phyloP scores from a whole-genome alignment of 352 stramenopile genomes.

The Phytophthora ramorum region DNA sequence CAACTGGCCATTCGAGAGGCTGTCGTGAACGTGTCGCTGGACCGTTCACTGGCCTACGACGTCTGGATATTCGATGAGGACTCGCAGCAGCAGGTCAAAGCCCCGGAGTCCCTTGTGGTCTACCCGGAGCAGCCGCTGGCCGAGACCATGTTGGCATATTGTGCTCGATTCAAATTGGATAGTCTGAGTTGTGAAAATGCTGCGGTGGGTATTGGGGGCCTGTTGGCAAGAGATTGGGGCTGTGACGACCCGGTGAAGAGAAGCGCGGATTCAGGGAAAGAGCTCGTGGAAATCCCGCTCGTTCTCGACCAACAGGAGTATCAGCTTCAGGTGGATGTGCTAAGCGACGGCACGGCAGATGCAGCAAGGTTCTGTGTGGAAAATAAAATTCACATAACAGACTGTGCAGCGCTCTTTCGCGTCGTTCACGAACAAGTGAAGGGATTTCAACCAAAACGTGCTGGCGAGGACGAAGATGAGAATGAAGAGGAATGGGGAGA shows the following conservation, averaged over 20 bases:
- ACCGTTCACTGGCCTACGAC: constrained; percentile 56
- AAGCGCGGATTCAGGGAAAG: constrained; percentile 1
- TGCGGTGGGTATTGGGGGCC: constrained; percentile 27
- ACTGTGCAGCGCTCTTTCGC: constrained; percentile 47
- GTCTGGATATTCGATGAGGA: constrained; percentile 28
- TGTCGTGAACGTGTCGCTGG: constrained; percentile 67
- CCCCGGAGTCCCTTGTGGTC: constrained; percentile 37
- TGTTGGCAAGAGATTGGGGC: constrained; percentile 57
- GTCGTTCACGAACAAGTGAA: constrained; percentile 26
- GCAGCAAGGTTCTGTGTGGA: constrained; percentile 47
- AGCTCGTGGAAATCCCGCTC: constrained; percentile 28
- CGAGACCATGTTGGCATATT: constrained; percentile 44
- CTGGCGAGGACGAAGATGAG: not conserved
- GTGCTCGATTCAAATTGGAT: constrained; percentile 25
- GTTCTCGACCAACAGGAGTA: constrained; percentile 25
- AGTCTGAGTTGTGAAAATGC: constrained; percentile 18
- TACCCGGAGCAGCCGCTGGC: constrained; percentile 45
- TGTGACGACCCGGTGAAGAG: constrained; percentile 33
- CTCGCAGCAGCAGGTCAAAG: constrained; percentile 18
- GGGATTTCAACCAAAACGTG: constrained; percentile 14
- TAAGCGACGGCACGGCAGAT: constrained; percentile 47
- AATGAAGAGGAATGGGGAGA: constrained; percentile 3
- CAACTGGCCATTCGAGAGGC: constrained; percentile 46
- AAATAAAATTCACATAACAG: constrained; percentile 18
- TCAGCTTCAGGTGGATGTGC: constrained; percentile 17